Percentiles rank a stretch among this genome's conserved stretches.
These are phyloP conservation scores for Striga hermonthica DNA, from an alignment of 305 asterid species.

Conservation along the genomic window DNA sequence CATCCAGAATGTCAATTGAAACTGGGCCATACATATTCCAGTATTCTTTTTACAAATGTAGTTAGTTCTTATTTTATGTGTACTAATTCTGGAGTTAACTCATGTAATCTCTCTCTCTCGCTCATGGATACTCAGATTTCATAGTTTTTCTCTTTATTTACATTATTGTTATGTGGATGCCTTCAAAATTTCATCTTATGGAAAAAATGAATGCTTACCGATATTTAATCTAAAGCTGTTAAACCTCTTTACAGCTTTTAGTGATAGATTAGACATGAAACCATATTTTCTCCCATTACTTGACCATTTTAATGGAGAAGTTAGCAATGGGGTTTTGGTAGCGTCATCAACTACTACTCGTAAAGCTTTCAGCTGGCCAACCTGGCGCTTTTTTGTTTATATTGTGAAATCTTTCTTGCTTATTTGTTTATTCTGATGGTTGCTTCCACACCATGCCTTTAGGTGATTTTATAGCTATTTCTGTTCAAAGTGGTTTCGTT, in stretches of 20 bases:
- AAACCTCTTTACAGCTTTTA: background rate
- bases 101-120: background rate
- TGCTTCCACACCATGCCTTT: background rate
- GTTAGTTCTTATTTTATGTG: constrained; percentile 4
- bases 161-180: background rate
- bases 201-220: background rate
- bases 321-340: constrained; percentile 9
- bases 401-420: background rate
- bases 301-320: constrained; percentile 6
- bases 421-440: background rate
- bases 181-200: background rate
- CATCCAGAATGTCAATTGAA: constrained; percentile 93
- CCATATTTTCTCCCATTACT: constrained; percentile 17
- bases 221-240: no score
- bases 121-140: background rate
- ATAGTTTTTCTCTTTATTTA: background rate
- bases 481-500: constrained; percentile 15
- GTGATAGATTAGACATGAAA: constrained; percentile 4
- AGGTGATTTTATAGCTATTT: constrained; percentile 2
- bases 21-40: constrained; percentile 86
- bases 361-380: constrained; percentile 10
- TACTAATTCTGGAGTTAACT: constrained; percentile 20
- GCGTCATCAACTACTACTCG: constrained; percentile 13
- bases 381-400: constrained; percentile 20
- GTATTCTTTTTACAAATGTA: constrained; percentile 50